These are phyloP conservation scores for Picea glauca DNA, from an alignment of 75 land plant genomes.

Conservation along the genomic window DNA sequence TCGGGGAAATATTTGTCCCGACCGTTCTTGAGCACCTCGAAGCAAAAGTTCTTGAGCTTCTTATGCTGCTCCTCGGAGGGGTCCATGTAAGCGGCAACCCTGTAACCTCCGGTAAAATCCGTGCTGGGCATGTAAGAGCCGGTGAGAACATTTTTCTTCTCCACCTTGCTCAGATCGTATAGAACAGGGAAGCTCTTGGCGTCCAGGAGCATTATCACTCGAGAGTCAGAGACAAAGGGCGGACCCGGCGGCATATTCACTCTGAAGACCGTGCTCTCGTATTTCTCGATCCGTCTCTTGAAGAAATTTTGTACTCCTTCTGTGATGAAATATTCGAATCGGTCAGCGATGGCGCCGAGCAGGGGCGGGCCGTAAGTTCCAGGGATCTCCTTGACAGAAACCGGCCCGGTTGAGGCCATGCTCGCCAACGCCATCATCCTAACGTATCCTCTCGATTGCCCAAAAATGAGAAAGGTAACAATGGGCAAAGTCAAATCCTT, in stretches of 20 bases:
- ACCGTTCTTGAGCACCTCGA: not conserved
- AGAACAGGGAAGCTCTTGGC: not conserved
- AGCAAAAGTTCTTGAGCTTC: slow-evolving; percentile 23
- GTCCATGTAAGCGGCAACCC: slow-evolving; percentile 27
- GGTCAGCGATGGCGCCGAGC: slow-evolving; percentile 23
- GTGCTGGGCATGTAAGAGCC: slow-evolving; percentile 31
- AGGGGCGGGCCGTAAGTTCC: slow-evolving; percentile 44
- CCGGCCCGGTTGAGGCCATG: not conserved
- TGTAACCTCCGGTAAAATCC: slow-evolving; percentile 20
- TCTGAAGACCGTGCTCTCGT: slow-evolving; percentile 79
- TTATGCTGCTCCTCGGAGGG: slow-evolving; percentile 17
- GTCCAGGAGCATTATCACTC: not conserved
- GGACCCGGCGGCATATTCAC: slow-evolving; percentile 87
- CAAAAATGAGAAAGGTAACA: no score
- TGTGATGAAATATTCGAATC: slow-evolving; percentile 21
- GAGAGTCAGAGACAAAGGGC: slow-evolving; percentile 38
- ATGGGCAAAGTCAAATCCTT: no score
- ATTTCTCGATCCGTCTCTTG: slow-evolving; percentile 37
- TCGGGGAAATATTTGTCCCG: not conserved
- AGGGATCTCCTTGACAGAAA: slow-evolving; percentile 15
- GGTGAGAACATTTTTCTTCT: slow-evolving; percentile 24
- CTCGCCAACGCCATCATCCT: not conserved
- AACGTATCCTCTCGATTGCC: no score
- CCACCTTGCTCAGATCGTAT: not conserved
- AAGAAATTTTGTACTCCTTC: slow-evolving; percentile 1